A percentile compares a stretch with the other conserved stretches of the same genome.
Evolutionary conservation across 768 basidiomycete genomes (phyloP).

Genomic region (Boletus rubroflammeus): DNA sequence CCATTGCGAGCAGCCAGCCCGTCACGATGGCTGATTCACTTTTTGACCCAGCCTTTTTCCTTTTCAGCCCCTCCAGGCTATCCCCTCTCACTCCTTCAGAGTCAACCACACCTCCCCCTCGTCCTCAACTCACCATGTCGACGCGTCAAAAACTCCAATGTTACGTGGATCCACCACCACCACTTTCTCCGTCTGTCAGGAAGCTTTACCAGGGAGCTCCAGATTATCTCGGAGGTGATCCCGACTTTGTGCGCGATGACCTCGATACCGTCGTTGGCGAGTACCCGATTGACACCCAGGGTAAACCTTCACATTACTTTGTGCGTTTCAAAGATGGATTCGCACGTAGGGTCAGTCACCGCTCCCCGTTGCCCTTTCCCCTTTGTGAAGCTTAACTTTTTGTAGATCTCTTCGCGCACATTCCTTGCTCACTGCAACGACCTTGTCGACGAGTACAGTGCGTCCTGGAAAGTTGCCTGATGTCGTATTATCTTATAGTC

Average conservation of each 20-base stretch:
- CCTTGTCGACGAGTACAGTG: constrained; percentile 57
- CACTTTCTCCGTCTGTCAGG: constrained; percentile 37
- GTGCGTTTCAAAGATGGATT: constrained; percentile 57
- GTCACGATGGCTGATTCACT: constrained; percentile 15
- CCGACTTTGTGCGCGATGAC: constrained; percentile 29
- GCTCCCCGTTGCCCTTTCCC: neutral
- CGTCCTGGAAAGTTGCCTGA: constrained; percentile 19
- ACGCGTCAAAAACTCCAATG: constrained; percentile 16
- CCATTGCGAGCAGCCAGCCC: neutral
- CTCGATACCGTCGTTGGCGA: constrained; percentile 59
- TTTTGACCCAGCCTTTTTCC: constrained; percentile 13
- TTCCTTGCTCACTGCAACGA: constrained; percentile 40
- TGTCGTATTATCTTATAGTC: constrained; percentile 7
- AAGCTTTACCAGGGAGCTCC: constrained; percentile 38
- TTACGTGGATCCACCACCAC: constrained; percentile 42
- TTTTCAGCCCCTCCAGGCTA: constrained; percentile 13
- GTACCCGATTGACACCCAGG: constrained; percentile 32
- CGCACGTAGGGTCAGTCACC: constrained; percentile 48
- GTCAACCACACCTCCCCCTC: constrained; percentile 3
- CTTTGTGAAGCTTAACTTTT: neutral
- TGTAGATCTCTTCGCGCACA: constrained; percentile 41
- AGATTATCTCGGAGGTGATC: constrained; percentile 33
- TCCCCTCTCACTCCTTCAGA: constrained; percentile 18
- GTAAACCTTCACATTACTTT: constrained; percentile 50
- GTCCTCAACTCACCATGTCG: constrained; percentile 1